Evolutionary conservation across 2,329 filamentous ascomycete species (phyloP).

Genomic region (Neonectria coccinea): DNA sequence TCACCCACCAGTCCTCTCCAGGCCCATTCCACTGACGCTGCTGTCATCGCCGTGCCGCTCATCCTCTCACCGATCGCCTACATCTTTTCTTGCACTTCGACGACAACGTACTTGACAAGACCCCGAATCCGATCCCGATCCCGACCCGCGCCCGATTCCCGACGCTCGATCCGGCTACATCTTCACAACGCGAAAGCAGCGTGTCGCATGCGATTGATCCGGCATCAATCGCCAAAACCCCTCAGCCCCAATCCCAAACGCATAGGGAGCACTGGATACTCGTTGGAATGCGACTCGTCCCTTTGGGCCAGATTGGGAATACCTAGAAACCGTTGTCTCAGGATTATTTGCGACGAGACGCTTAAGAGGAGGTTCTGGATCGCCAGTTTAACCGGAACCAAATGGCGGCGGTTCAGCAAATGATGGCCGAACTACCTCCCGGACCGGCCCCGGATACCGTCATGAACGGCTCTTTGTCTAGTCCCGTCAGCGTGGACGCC

Average conservation of each 20-base stretch:
- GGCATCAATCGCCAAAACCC: not conserved
- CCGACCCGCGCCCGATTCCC: not conserved
- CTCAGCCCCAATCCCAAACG: conserved; percentile 4
- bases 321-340: conserved; percentile 17
- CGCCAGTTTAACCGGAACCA: conserved; percentile 6
- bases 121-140: not conserved
- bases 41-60: not conserved
- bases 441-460: conserved; percentile 41
- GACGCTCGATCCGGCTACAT: not conserved
- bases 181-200: conserved; percentile 4
- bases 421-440: conserved; percentile 50
- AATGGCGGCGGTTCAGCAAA: conserved; percentile 56
- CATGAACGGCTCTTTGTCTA: conserved; percentile 42
- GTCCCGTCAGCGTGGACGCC: conserved; percentile 47
- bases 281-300: conserved; percentile 32
- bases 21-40: not conserved
- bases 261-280: conserved; percentile 22
- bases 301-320: conserved; percentile 28
- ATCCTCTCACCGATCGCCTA: not conserved
- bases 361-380: conserved; percentile 24
- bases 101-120: not conserved
- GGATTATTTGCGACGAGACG: conserved; percentile 15
- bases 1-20: conserved; percentile 20
- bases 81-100: not conserved
- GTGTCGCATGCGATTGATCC: conserved; percentile 15